Evolutionary conservation across 768 basidiomycete species (phyloP), one percentile per base, ranked within the genome.

Genomic region (Cantharellus anzutake): DNA sequence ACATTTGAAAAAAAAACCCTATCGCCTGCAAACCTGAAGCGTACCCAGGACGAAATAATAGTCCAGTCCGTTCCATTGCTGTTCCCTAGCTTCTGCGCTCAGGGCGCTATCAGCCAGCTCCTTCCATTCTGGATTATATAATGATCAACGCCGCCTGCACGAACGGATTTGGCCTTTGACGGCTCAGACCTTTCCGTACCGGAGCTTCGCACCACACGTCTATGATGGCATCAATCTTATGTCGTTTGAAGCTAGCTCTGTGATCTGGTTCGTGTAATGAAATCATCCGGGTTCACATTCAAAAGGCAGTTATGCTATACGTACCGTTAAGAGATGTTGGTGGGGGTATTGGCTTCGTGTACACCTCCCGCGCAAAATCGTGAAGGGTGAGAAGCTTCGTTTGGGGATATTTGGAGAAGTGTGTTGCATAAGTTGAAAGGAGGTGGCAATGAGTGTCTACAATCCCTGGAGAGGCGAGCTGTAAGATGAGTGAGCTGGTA

Each of bases 191-290:
- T 55, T 55, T 55, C 61, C 72, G 72, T 11, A 86, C 79, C 0
- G 87, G 84, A 0, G 83, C 84, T 66, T 90, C 89, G 64, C 89
- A 92, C 83, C 86, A 92, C 2, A 92, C 89, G 64, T 92, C 89
- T 3, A 92, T 80, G 58, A 91, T 75, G 3, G 80, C 76, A 58
- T 78, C 72, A 2, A 89, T 79, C 42, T 75, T 75, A 38, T 76
- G 63, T n/a, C 52, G 52, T 29, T 29, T 29, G 20, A 29, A 29
- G 20, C 20, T 29, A 29, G 20, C 20, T 29, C 20, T 29, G 20
- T 7, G 52, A 55, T 7, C 11, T 37, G 35, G 52, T 29, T 48
- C 44, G 11, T 48, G 29, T 1, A 48, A 29, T 48, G 29, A 48
- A 48, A 29, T 11, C 44, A 48, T 48, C 1, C 1, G 11, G 44